Conservation (phyloP, 140 eudicot genomes). For the Senecio squalidus region DNA sequence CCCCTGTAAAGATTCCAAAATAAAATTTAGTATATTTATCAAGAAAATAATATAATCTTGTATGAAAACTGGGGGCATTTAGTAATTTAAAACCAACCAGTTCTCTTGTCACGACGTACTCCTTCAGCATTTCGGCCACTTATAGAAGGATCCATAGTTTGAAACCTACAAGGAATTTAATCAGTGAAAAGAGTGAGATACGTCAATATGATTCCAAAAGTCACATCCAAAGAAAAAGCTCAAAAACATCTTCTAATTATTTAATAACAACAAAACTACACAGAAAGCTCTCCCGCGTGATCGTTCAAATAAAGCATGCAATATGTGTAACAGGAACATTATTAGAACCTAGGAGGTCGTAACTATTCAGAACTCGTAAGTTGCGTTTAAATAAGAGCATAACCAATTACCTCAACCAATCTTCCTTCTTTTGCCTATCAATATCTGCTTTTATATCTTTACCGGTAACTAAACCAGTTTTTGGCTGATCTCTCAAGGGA, state of each 20-base stretch:
- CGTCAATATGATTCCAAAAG: too few relatives aligned
- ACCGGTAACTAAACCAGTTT: constrained; percentile 87
- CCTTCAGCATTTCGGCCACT: constrained; percentile 89
- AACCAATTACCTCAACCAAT: constrained; percentile 55
- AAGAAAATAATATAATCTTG: background rate
- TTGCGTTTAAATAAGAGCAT: background rate
- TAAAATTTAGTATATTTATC: background rate
- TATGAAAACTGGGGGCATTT: background rate
- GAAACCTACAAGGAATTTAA: constrained; percentile 46
- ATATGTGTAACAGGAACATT: background rate
- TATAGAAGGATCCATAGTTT: constrained; percentile 71
- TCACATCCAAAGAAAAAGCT: background rate
- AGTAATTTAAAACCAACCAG: constrained; percentile 42
- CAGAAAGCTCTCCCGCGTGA: too few relatives aligned
- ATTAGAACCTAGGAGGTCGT: background rate
- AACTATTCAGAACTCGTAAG: background rate
- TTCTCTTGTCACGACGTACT: constrained; percentile 68
- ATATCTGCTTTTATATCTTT: constrained; percentile 75
- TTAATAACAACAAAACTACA: too few relatives aligned
- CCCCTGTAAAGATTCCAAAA: constrained; percentile 44
- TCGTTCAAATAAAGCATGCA: background rate
- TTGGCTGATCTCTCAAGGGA: constrained; percentile 47
- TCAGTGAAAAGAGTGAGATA: background rate
- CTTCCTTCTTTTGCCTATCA: constrained; percentile 55
- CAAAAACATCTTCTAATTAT: too few relatives aligned